Base-by-base conservation (phyloP, 1,284 basidiomycete genomes). In the Rhodotorula glutinis region DNA sequence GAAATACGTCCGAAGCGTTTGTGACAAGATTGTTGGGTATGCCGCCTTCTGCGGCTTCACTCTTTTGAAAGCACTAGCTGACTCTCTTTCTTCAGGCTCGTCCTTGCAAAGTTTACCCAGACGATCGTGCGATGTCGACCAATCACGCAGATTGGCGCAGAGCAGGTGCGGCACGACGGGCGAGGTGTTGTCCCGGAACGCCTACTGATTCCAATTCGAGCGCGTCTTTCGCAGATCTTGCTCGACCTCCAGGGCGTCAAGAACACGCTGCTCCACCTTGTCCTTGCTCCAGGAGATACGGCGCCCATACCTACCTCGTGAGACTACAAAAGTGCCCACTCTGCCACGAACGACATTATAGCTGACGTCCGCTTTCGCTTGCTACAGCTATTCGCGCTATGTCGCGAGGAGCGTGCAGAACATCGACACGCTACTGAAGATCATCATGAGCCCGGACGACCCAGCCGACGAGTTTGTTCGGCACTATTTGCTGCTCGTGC, bases 381-480 rank as follows among this genome's bases (percentile, higher is more conserved):
- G 46, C 52, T 52, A 58, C 75, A 92, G 90, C 47, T 95, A 94
- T 77, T 86, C 86, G 4, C 87, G 89, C 66, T 87, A 87, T 69
- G 83, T 96, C 55, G 87, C 85, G 38, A 93, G 91, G 74, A 88
- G 85, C 57, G 88, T 90, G 0, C 86, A 87, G 8, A 84, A 88
- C 65, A 79, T 97, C 56, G 94, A 98, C 78, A 90, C 91, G 3
- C 81, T 98, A 74, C 84, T 98, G 67, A 96, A 98, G 79, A 91
- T 95, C 63, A 89, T 97, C 67, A 87, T 96, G 29, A 92, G 91
- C 0, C 92, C 92, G 1, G 89, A 92, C 87, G 90, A 93, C 74
- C 91, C 92, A n/a, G 81, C 89, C 0, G 90, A 93, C 78, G 91
- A 89, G 5, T 97, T 97, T 76, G 91, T 97, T 65, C 83, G 93